These are phyloP conservation scores for Aspergillus melleus DNA, from an alignment of 2,329 filamentous ascomycete genomes.

Conservation along the genomic window DNA sequence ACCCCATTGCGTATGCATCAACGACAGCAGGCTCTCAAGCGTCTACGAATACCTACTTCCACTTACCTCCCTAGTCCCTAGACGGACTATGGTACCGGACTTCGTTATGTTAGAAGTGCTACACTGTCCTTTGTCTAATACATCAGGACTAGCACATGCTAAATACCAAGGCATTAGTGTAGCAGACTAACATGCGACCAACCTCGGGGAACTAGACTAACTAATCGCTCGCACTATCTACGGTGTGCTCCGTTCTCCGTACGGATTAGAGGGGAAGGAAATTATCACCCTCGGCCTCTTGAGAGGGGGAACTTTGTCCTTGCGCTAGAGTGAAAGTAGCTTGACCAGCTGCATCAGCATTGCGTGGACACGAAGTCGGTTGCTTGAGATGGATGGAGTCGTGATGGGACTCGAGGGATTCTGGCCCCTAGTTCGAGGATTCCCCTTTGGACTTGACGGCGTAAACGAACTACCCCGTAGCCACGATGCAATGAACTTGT, in stretches of 20 bases:
- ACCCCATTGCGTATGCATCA: not conserved
- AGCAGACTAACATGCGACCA: not conserved
- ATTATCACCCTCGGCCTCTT: not conserved
- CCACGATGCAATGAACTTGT: not conserved
- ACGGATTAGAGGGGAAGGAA: not conserved
- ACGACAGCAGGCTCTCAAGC: not conserved
- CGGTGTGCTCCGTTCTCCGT: not conserved
- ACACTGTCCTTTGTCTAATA: not conserved
- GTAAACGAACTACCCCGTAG: not conserved
- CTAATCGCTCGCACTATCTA: not conserved
- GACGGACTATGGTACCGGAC: not conserved
- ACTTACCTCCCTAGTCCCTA: not conserved
- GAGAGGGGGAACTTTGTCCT: not conserved
- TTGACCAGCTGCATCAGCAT: not conserved
- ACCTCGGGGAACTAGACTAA: not conserved
- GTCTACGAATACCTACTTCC: not conserved
- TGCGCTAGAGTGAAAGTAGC: not conserved
- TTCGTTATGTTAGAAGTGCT: not conserved
- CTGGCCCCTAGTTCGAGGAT: not conserved
- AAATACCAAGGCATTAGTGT: not conserved
- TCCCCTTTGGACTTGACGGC: not conserved
- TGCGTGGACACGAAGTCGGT: not conserved
- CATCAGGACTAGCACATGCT: not conserved
- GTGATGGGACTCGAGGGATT: not conserved
- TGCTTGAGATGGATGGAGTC: not conserved